These are phyloP conservation scores for Bathelium albidoporum DNA, from an alignment of 495 filamentous ascomycete genomes.

Conservation along the genomic window DNA sequence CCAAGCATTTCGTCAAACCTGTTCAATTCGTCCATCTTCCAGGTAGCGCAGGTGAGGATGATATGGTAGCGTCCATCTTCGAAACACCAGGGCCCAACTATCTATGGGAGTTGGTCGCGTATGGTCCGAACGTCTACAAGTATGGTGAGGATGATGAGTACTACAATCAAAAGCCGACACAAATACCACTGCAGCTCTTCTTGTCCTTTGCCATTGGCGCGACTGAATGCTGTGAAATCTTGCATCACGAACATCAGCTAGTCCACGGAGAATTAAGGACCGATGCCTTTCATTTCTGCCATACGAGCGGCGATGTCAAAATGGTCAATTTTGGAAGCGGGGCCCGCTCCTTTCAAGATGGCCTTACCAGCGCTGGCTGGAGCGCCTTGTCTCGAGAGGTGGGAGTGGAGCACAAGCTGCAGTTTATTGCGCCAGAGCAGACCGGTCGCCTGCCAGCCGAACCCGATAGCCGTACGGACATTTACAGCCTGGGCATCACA, in stretches of 20 bases:
- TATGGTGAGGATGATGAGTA: slow-evolving; percentile 44
- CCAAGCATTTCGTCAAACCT: slow-evolving; percentile 61
- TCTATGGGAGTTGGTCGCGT: slow-evolving; percentile 56
- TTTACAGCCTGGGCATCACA: slow-evolving; percentile 75
- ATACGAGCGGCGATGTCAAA: slow-evolving; percentile 57
- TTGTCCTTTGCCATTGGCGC: slow-evolving; percentile 84
- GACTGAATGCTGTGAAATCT: slow-evolving; percentile 69
- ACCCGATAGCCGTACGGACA: slow-evolving; percentile 80
- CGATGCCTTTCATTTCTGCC: slow-evolving; percentile 77
- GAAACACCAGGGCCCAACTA: slow-evolving; percentile 68
- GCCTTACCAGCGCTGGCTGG: slow-evolving; percentile 76
- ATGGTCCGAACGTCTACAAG: slow-evolving; percentile 58
- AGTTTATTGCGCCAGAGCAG: slow-evolving; percentile 84
- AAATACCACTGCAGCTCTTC: slow-evolving; percentile 60
- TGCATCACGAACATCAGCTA: slow-evolving; percentile 73
- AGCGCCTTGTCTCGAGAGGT: slow-evolving; percentile 64
- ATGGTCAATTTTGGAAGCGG: slow-evolving; percentile 78
- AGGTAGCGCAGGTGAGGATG: slow-evolving; percentile 49
- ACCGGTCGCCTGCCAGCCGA: slow-evolving; percentile 83
- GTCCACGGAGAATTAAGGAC: slow-evolving; percentile 80
- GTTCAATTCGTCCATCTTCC: slow-evolving; percentile 61
- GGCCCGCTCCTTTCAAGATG: slow-evolving; percentile 75
- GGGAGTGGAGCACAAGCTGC: slow-evolving; percentile 72
- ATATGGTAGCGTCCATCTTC: slow-evolving; percentile 64
- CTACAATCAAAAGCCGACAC: slow-evolving; percentile 40